These are phyloP conservation scores for Cryptosporidium viatorum DNA, from an alignment of 169 alveolate species.

Conservation along the genomic window DNA sequence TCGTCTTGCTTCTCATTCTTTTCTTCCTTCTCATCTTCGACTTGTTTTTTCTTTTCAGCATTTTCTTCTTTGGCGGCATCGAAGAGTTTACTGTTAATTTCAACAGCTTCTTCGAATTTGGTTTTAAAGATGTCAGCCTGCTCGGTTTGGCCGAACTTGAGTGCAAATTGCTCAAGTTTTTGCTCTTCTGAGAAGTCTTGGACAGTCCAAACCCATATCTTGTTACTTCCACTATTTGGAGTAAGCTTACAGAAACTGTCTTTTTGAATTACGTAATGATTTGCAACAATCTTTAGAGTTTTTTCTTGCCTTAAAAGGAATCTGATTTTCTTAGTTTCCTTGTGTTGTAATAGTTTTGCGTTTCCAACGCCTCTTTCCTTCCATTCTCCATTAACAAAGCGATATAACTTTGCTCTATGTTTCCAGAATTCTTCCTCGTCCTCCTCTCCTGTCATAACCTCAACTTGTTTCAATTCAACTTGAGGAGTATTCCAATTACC, in stretches of 20 bases:
- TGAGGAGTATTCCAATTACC: conserved; percentile 90
- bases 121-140: conserved; percentile 89
- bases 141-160: conserved; percentile 91
- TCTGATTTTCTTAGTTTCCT: conserved; percentile 90
- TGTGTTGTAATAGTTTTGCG: conserved; percentile 93
- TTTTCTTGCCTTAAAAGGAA: conserved; percentile 95
- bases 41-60: neutral
- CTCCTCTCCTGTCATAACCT: conserved; percentile 96
- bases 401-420: conserved; percentile 92
- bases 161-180: conserved; percentile 93
- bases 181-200: conserved; percentile 95
- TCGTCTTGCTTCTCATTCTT: neutral
- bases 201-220: conserved; percentile 96
- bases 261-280: conserved; percentile 89
- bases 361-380: conserved; percentile 98
- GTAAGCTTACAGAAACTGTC: conserved; percentile 92
- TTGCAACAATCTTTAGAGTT: conserved; percentile 95
- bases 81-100: conserved; percentile 84
- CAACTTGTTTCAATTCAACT: conserved; percentile 92
- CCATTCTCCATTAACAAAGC: conserved; percentile 95
- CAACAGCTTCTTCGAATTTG: conserved; percentile 92
- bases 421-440: conserved; percentile 95
- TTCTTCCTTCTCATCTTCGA: neutral
- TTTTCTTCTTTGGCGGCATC: conserved; percentile 48
- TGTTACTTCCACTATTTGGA: conserved; percentile 97